Evolutionary conservation across 225 moss, liverwort and hornwort genomes (phyloP).

Genomic region (Pseudisothecium myosuroides): DNA sequence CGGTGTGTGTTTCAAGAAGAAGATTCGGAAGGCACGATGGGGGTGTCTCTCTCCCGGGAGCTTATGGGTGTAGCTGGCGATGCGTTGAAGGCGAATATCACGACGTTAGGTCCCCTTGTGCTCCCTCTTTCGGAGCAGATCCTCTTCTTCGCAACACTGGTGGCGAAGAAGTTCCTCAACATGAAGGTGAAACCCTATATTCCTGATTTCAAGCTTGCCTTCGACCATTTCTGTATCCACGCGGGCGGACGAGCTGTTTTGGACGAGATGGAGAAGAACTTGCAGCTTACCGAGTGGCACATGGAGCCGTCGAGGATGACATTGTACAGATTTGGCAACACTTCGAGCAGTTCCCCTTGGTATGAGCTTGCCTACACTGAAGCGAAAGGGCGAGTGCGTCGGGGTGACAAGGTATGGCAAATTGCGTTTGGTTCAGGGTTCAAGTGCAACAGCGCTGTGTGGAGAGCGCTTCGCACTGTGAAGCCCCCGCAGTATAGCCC

Average conservation of each 20-base stretch:
- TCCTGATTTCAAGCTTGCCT: conserved; percentile 45
- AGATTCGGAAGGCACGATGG: conserved; percentile 29
- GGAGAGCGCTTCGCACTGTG: conserved; percentile 48
- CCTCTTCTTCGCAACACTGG: conserved; percentile 33
- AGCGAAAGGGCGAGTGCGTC: conserved; percentile 39
- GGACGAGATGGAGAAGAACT: conserved; percentile 49
- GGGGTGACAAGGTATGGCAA: conserved; percentile 51
- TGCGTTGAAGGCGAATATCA: conserved; percentile 42
- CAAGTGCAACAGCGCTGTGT: conserved; percentile 52
- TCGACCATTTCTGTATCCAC: conserved; percentile 46
- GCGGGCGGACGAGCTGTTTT: conserved; percentile 33
- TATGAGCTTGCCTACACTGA: conserved; percentile 45
- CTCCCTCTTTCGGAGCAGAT: conserved; percentile 40
- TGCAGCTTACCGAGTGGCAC: conserved; percentile 44
- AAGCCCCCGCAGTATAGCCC: conserved; percentile 26
- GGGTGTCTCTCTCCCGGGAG: conserved; percentile 36
- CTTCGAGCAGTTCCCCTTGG: conserved; percentile 44
- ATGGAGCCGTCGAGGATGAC: conserved; percentile 57
- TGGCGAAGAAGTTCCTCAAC: conserved; percentile 31
- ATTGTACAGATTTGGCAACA: conserved; percentile 43
- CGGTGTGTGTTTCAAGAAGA: conserved; percentile 47
- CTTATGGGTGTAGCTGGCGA: conserved; percentile 47
- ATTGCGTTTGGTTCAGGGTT: conserved; percentile 48
- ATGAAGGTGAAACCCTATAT: conserved; percentile 45
- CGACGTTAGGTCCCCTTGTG: conserved; percentile 35